These are phyloP conservation scores for Rutstroemia sydowiana DNA, from an alignment of 2,329 filamentous ascomycete genomes.

Conservation along the genomic window DNA sequence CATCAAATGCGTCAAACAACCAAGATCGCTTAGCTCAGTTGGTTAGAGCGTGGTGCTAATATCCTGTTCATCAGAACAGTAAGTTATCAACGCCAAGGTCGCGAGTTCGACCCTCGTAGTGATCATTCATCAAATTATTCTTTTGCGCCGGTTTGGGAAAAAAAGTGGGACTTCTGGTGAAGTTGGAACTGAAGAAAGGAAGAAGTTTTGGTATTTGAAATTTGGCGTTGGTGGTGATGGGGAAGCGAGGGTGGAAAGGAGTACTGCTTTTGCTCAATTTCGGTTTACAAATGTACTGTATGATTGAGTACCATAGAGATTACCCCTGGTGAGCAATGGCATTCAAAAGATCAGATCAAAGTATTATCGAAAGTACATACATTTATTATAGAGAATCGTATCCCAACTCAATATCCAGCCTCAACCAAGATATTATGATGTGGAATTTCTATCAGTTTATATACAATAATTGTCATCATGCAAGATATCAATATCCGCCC, in stretches of 20 bases:
- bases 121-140: not conserved
- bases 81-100: constrained; percentile 3
- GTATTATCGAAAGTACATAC: too few species aligned
- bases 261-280: not conserved
- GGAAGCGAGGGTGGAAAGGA: not conserved
- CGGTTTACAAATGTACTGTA: not conserved
- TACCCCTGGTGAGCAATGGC: not conserved
- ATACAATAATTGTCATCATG: not conserved
- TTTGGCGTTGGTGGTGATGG: not conserved
- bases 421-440: not conserved
- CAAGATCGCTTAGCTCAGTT: not conserved
- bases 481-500: not conserved
- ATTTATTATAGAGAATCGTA: too few species aligned
- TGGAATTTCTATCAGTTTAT: not conserved
- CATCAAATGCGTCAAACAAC: not conserved
- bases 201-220: not conserved
- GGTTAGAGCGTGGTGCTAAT: constrained; percentile 3
- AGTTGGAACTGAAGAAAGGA: not conserved
- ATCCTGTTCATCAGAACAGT: not conserved
- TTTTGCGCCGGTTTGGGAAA: not conserved
- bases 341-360: too few species aligned
- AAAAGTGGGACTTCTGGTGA: not conserved
- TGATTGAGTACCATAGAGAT: not conserved
- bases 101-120: constrained; percentile 1
- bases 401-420: too few species aligned